Evolutionary conservation across 2,329 filamentous ascomycete genomes (phyloP), one percentile per base, ranked within the genome.

Genomic region (Fusarium acutatum): DNA sequence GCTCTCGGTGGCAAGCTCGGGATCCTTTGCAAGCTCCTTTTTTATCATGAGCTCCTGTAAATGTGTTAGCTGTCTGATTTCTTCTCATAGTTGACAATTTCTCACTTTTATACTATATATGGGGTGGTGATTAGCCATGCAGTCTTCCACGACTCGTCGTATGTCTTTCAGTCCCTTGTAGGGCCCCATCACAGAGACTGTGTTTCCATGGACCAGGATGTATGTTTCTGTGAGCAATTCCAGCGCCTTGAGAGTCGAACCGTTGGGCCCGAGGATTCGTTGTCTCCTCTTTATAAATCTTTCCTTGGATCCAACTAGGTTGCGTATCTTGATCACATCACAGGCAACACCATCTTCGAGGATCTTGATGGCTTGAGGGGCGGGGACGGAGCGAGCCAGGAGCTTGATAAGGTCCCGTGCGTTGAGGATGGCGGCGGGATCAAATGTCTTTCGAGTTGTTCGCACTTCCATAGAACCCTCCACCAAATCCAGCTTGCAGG

Each of bases 391-490:
- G 81, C 96, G 90, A 7, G 96, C 92, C 11, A 99, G 88, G 38
- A 99, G 87, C 81, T 97, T 98, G 81, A 99, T 96, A 71, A 99
- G 86, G 81, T 99, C 96, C 74, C 96, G 91, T 22, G 96, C 95
- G 76, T 98, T 97, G 62, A 99, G 88, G 65, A 99, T 97, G 9
- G 95, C 90, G 11, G 95, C 95, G 13, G 96, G 96, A 80, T 99
- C 96, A 81, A 88, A 97, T 7, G 95, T 97, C 82, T 95, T 95
- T 78, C 93, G 88, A 5, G 96, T 98, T 30, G 96, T 98, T 84
- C 96, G 97, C 74, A 98, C 96, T 1, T 93, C 95, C 96, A 98
- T 98, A 81, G 91, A 94, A 80, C 96, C 96, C 82, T 98, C 95
- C 9, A 98, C 93, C 81, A 99, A 87, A 85, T 99, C 96, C 32